Conservation (phyloP, 2,329 filamentous ascomycete genomes). For the Colletotrichum lini region DNA sequence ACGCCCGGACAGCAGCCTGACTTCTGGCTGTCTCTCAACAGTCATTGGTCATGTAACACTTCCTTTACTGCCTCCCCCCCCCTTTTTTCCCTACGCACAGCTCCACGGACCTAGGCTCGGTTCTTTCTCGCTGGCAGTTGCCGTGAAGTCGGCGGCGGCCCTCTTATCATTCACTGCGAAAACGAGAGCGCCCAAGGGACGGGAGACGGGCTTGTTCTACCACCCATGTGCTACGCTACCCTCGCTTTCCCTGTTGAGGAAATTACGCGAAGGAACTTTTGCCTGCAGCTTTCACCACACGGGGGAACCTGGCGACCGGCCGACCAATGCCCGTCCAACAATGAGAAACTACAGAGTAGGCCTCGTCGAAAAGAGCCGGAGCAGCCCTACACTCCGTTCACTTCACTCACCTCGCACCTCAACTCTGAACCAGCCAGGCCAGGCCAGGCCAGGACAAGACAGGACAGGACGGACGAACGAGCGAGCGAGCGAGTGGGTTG, state of each 20-base stretch:
- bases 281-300: conserved; percentile 52
- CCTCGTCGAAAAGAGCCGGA: conserved; percentile 20
- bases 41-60: conserved; percentile 40
- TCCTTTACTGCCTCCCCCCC: conserved; percentile 15
- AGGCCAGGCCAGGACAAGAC: not conserved
- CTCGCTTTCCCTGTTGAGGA: conserved; percentile 55
- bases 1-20: conserved; percentile 32
- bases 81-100: conserved; percentile 25
- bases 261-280: conserved; percentile 59
- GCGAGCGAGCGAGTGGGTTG: conserved; percentile 13
- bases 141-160: conserved; percentile 5
- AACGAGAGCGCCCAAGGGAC: conserved; percentile 28
- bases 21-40: conserved; percentile 19
- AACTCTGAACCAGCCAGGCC: conserved; percentile 14
- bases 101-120: conserved; percentile 37
- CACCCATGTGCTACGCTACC: conserved; percentile 46
- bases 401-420: not conserved
- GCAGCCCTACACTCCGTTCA: conserved; percentile 2
- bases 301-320: conserved; percentile 52
- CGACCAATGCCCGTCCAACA: conserved; percentile 44
- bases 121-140: conserved; percentile 14
- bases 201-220: conserved; percentile 41
- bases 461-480: conserved; percentile 1
- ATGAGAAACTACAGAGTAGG: conserved; percentile 32
- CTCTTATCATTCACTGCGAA: conserved; percentile 40